Percentiles rank a stretch among this genome's conserved stretches.
Evolutionary conservation across 768 basidiomycete genomes (phyloP).

Genomic region (Zangia roseola): DNA sequence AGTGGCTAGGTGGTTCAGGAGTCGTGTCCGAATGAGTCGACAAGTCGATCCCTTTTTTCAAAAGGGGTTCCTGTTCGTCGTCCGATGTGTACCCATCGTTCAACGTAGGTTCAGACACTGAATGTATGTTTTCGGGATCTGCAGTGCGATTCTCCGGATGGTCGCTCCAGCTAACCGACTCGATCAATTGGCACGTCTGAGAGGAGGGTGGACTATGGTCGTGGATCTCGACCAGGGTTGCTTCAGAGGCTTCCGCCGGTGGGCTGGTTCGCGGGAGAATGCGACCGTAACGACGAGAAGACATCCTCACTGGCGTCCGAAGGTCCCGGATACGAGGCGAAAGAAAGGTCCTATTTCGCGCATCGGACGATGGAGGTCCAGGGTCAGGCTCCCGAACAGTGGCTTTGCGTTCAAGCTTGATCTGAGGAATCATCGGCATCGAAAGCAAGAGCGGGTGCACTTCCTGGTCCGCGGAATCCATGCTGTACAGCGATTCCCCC

Average conservation of each 20-base stretch:
- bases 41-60: slow-evolving; percentile 5
- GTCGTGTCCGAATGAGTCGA: slow-evolving; percentile 6
- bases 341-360: slow-evolving; percentile 10
- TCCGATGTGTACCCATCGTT: not conserved
- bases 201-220: not conserved
- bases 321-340: slow-evolving; percentile 21
- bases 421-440: slow-evolving; percentile 28
- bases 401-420: slow-evolving; percentile 27
- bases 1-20: not conserved
- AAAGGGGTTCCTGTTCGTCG: slow-evolving; percentile 4
- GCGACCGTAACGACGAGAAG: slow-evolving; percentile 18
- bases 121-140: not conserved
- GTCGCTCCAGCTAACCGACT: not conserved
- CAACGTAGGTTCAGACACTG: slow-evolving; percentile 13
- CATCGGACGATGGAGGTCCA: not conserved
- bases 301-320: slow-evolving; percentile 9
- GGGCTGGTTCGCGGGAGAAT: not conserved
- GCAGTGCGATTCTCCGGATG: not conserved
- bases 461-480: slow-evolving; percentile 26
- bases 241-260: not conserved
- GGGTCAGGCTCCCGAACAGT: slow-evolving; percentile 16
- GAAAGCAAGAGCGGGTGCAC: slow-evolving; percentile 23
- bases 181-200: not conserved
- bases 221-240: not conserved
- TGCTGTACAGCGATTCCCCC: slow-evolving; percentile 22